Evolutionary conservation across 306 rosid genomes (phyloP), one percentile per base, ranked within the genome.

Genomic region (Arachis hypogaea): DNA sequence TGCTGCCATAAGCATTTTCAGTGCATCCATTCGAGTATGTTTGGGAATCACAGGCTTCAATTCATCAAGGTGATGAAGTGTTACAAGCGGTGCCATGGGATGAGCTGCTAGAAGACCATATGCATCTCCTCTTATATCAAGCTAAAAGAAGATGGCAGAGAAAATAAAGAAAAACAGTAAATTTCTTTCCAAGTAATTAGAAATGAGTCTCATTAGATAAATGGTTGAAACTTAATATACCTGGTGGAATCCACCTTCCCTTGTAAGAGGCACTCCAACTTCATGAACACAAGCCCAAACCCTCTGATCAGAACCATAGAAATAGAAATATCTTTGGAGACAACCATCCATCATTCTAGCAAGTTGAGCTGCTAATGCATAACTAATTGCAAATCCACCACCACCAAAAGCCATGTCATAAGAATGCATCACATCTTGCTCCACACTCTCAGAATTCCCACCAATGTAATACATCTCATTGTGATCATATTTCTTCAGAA

Each of bases 351-450:
- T 79, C 50, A 60, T 41, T 33, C 73, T 72, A 62, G 80, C 85
- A 47, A 95, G 74, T n/a, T 77, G 87, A 42, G 84, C 88, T n/a
- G 98, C 99, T 49, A 95, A 78, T 18, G 96, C 82, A 76, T 85
- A 87, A 77, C 98, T 92, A 29, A 95, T 43, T 9, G 97, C 99
- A 76, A 89, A 78, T 7, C 99, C 99, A 0, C 99, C 99, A 22
- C 99, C 99, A 12, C 99, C 99, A 70, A 89, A 95, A 16, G 98
- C 99, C 99, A 95, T 95, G 49, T 74, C 87, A 82, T 81, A 95
- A 44, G 92, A 59, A 66, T 95, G 99, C 86, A 82, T 73, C 80
- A 74, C 77, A 71, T 95, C 80, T 59, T 95, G 99, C 76, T 95
- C 99, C 45, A 92, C 89, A 64, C 99, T 95, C 89, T 95, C 99